Percentiles rank a stretch among this genome's conserved stretches.
phyloP scores from a whole-genome alignment of 2,329 filamentous ascomycete species.

The Colletotrichum sp. region DNA sequence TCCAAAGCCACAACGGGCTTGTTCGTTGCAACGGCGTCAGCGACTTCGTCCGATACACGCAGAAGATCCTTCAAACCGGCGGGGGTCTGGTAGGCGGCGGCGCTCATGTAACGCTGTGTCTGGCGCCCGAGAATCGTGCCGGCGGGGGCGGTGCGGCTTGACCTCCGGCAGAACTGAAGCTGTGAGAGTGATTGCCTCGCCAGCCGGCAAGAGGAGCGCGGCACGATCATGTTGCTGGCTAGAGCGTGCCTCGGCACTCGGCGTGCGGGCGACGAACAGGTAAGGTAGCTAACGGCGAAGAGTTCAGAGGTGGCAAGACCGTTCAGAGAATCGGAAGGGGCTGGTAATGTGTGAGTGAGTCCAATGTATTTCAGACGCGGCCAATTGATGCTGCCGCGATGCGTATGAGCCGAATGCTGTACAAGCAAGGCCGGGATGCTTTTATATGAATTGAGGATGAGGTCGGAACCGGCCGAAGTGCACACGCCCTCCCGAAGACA shows the following conservation, averaged over 20 bases:
- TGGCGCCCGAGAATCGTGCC: background rate
- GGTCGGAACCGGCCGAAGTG: background rate
- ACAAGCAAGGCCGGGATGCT: background rate
- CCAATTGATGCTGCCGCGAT: background rate
- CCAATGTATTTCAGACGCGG: background rate
- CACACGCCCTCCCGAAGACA: background rate
- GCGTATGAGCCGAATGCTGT: background rate
- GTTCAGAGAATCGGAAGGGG: background rate
- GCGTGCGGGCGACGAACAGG: background rate
- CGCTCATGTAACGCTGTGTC: slow-evolving; percentile 11
- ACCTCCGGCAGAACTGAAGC: background rate
- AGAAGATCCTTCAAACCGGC: slow-evolving; percentile 55
- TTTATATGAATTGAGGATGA: background rate
- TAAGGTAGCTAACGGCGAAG: background rate
- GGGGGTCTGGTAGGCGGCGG: slow-evolving; percentile 20
- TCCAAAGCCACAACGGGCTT: slow-evolving; percentile 92
- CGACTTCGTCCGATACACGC: slow-evolving; percentile 81
- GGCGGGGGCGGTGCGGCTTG: background rate
- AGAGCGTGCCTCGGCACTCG: background rate
- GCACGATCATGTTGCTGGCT: slow-evolving; percentile 3
- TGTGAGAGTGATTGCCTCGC: slow-evolving; percentile 10
- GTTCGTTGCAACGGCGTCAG: slow-evolving; percentile 73
- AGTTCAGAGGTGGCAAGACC: no score
- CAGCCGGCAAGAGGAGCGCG: slow-evolving; percentile 12
- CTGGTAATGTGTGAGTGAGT: background rate